Base-by-base conservation (phyloP, 2,329 filamentous ascomycete genomes). In the Pseudogymnoascus sp. region DNA sequence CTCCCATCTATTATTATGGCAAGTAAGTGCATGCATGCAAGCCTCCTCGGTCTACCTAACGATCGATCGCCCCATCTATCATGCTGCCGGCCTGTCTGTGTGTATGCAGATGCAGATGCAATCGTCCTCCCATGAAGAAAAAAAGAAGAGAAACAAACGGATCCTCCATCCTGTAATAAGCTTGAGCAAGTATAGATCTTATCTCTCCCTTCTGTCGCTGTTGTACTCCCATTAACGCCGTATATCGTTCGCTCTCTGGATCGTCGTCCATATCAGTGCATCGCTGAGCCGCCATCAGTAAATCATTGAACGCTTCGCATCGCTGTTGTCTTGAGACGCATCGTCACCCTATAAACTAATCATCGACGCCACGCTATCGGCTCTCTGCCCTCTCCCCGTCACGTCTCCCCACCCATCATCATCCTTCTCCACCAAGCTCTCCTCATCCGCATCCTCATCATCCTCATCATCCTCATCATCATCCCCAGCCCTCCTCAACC, bases 401-500 rank as follows among this genome's bases (percentile, higher is more conserved):
- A 31, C 14, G 1, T 53, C 44, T 6, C 44, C 44, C 23, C 44
- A 53, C 44, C 14, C 44, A 28, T 53, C 44, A 53, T 53, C 56
- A 37, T 60, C 56, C 56, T 37, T 35, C 31, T 60, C 35, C 16
- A 37, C 31, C 40, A 33, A 50, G 4, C n/a, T 25, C 23, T 62
- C 60, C 23, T 28, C 31, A 56, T 53, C 37, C 14, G 16, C 60
- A 62, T 62, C 37, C 60, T 44, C 31, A 62, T 50, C 12, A n/a
- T 62, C 37, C 60, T 44, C 31, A 62, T 50, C 12, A n/a, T 62
- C 60, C 12, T 47, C 38, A n/a, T 63, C 37, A 40, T 42, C 42
- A 16, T 16, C 11, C n/a, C 0, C 35, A 11, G 5, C 23, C 25
- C 16, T n/a, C 35, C 4, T 62, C 25, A 42, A 18, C 14, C 44